Evolutionary conservation across 2,329 filamentous ascomycete genomes (phyloP).

Genomic region (Coccinonectria pachysandricola): DNA sequence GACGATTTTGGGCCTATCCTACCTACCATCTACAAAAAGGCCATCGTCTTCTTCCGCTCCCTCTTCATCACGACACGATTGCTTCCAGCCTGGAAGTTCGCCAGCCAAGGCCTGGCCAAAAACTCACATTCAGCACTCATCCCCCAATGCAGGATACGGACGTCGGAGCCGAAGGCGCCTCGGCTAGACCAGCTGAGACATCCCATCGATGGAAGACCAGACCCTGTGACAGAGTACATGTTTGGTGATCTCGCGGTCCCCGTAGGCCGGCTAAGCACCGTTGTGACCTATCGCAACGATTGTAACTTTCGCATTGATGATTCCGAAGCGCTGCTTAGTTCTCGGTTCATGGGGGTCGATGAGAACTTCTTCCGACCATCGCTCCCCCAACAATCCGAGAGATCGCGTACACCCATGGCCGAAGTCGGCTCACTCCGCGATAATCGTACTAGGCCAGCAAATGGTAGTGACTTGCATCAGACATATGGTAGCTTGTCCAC

Average conservation of each 20-base stretch:
- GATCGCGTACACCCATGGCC: constrained; percentile 24
- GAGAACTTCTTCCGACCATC: constrained; percentile 81
- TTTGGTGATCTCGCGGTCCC: constrained; percentile 82
- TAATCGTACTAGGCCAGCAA: constrained; percentile 36
- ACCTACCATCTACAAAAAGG: constrained; percentile 93
- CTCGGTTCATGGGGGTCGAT: constrained; percentile 84
- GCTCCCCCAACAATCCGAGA: constrained; percentile 44
- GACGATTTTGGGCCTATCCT: constrained; percentile 54
- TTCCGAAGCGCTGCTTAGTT: constrained; percentile 81
- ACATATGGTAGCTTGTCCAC: constrained; percentile 86
- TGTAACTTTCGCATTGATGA: constrained; percentile 89
- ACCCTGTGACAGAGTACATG: constrained; percentile 57
- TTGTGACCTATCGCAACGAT: constrained; percentile 76
- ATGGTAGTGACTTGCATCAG: constrained; percentile 58
- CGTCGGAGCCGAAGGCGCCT: constrained; percentile 44
- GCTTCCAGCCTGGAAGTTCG: constrained; percentile 78
- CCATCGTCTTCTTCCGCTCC: constrained; percentile 86
- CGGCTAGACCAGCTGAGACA: constrained; percentile 54
- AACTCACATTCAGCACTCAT: constrained; percentile 57
- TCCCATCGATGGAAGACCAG: constrained; percentile 27
- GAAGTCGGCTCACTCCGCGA: constrained; percentile 71
- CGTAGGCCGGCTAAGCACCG: constrained; percentile 70
- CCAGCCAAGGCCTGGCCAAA: constrained; percentile 61
- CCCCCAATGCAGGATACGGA: constrained; percentile 70
- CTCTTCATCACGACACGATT: constrained; percentile 75